phyloP scores from a whole-genome alignment of 352 stramenopile species.

The Blastocystis sp. region DNA sequence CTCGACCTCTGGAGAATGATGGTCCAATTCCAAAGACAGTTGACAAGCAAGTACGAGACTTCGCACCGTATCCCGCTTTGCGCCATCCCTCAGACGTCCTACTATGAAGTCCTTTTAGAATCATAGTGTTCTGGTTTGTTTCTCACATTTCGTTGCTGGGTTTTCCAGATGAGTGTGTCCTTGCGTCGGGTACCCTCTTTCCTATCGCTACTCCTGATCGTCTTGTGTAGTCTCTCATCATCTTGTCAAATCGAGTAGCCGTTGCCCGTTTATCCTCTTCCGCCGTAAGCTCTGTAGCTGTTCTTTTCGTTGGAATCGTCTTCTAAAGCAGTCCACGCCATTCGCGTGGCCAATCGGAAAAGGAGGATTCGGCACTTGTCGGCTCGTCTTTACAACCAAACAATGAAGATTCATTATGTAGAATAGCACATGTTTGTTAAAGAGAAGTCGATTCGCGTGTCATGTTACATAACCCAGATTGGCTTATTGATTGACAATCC shows the following conservation, averaged over 20 bases:
- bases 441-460: too few relatives aligned
- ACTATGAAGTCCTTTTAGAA: slow-evolving; percentile 57
- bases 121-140: background rate
- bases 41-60: slow-evolving; percentile 10
- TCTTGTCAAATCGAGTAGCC: background rate
- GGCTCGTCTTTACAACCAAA: too few relatives aligned
- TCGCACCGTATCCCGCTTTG: slow-evolving; percentile 17
- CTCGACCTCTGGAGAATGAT: background rate
- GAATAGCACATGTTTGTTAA: too few relatives aligned
- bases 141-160: slow-evolving; percentile 8
- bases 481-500: too few relatives aligned
- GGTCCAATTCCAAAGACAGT: slow-evolving; percentile 13
- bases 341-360: too few relatives aligned
- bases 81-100: slow-evolving; percentile 10
- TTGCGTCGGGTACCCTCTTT: background rate
- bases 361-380: too few relatives aligned
- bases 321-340: too few relatives aligned
- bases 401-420: too few relatives aligned
- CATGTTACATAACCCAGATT: too few relatives aligned
- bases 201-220: background rate
- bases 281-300: too few relatives aligned
- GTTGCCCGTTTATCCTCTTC: too few relatives aligned
- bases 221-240: slow-evolving; percentile 9
- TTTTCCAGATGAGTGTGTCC: background rate
- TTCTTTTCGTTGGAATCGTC: too few relatives aligned